A percentile compares a stretch with the other conserved stretches of the same genome.
These are phyloP conservation scores for Phytophthora cactorum DNA, from an alignment of 352 stramenopile genomes.

Conservation along the genomic window DNA sequence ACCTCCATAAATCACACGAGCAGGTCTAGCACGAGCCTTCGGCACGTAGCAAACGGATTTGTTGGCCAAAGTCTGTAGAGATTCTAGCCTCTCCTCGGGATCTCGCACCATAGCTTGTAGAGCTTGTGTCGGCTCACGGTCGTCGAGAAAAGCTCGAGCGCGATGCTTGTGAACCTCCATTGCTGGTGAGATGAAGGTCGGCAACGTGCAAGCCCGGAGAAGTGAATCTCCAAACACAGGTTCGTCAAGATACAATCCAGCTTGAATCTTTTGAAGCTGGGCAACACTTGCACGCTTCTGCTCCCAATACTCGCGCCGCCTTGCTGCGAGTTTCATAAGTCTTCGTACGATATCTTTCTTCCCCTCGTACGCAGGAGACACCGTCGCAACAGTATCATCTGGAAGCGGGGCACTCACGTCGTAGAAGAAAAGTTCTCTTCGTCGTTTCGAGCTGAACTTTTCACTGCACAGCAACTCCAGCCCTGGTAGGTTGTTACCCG, in stretches of 20 bases:
- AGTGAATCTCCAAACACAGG: slow-evolving; percentile 59
- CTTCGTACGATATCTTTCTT: slow-evolving; percentile 51
- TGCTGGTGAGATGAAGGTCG: slow-evolving; percentile 71
- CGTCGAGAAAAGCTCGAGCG: slow-evolving; percentile 27
- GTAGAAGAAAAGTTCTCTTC: slow-evolving; percentile 54
- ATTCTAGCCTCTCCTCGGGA: slow-evolving; percentile 49
- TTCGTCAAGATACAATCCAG: slow-evolving; percentile 44
- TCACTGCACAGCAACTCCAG: slow-evolving; percentile 46
- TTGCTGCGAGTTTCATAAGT: slow-evolving; percentile 39
- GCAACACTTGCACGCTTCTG: slow-evolving; percentile 41
- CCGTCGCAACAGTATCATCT: slow-evolving; percentile 26
- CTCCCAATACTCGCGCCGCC: slow-evolving; percentile 44
- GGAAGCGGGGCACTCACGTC: slow-evolving; percentile 46
- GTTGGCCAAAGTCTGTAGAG: slow-evolving; percentile 53
- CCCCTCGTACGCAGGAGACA: slow-evolving; percentile 23
- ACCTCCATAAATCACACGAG: slow-evolving; percentile 48
- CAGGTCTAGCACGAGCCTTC: slow-evolving; percentile 54
- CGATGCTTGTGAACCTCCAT: slow-evolving; percentile 73
- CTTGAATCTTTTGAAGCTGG: slow-evolving; percentile 32
- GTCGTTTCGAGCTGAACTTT: slow-evolving; percentile 37
- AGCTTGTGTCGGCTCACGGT: slow-evolving; percentile 42
- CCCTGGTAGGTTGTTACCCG: slow-evolving; percentile 42
- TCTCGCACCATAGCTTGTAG: slow-evolving; percentile 58
- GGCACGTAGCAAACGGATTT: slow-evolving; percentile 82
- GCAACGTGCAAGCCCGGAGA: slow-evolving; percentile 54